phyloP scores from a whole-genome alignment of 169 alveolate genomes.

The Plasmodium coatneyi region DNA sequence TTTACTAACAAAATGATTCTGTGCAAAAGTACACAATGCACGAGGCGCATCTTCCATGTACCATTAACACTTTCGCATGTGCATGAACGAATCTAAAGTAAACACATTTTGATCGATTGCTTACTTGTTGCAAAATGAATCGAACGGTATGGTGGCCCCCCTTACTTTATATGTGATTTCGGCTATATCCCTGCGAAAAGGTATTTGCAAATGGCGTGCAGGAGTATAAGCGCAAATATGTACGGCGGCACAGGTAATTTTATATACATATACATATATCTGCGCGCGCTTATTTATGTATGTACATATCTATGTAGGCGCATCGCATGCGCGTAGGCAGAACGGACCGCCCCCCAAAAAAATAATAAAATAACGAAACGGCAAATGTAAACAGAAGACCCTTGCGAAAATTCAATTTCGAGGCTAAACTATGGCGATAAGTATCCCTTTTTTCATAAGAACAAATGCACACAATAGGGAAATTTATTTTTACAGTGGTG shows the following conservation, averaged over 20 bases:
- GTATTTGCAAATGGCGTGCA: not conserved
- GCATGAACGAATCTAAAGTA: not conserved
- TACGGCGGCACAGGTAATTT: not conserved
- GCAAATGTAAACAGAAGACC: slow-evolving; percentile 2
- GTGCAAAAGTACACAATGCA: not conserved
- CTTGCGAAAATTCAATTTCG: not conserved
- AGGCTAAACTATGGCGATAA: not conserved
- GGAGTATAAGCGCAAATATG: not conserved
- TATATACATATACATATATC: not conserved
- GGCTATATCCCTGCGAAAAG: slow-evolving; percentile 59
- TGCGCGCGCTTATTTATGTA: not conserved
- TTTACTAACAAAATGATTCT: not conserved
- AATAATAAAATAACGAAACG: not conserved
- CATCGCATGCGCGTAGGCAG: not conserved
- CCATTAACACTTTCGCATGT: not conserved
- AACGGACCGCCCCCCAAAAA: not conserved
- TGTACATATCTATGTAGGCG: not conserved
- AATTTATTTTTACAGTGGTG: not conserved
- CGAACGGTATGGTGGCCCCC: slow-evolving; percentile 24
- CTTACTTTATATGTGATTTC: slow-evolving; percentile 58
- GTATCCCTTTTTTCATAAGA: not conserved
- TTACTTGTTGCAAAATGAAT: slow-evolving; percentile 50
- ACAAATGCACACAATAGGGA: not conserved
- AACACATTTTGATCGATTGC: not conserved
- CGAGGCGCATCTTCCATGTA: not conserved